These are phyloP conservation scores for Lablab purpureus DNA, from an alignment of 306 rosid species.

Conservation along the genomic window DNA sequence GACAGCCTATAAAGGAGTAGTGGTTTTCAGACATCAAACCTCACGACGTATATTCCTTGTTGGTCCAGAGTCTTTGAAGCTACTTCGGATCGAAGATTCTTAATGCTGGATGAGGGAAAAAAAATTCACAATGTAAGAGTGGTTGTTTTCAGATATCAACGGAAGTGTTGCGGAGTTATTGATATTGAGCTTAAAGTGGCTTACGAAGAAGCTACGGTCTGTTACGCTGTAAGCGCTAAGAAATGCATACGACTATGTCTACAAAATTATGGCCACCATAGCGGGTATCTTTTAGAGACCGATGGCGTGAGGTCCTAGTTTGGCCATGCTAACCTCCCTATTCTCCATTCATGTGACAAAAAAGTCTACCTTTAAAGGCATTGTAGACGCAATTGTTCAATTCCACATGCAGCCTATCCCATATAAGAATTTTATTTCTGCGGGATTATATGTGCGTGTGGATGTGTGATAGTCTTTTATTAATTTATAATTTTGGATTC, in stretches of 20 bases:
- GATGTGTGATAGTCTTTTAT: too few species aligned
- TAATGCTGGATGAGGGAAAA: constrained; percentile 53
- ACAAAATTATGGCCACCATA: constrained; percentile 32
- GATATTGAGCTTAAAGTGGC: constrained; percentile 34
- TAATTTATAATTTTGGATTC: too few species aligned
- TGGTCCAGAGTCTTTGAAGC: constrained; percentile 75
- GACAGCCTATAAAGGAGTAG: constrained; percentile 91
- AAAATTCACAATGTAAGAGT: background rate
- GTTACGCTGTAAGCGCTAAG: constrained; percentile 3
- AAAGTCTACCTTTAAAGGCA: background rate
- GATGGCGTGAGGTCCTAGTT: background rate
- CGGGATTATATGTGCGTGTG: too few species aligned
- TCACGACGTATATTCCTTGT: constrained; percentile 75
- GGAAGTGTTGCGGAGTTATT: constrained; percentile 27
- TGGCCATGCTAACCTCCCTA: background rate
- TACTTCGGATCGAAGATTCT: constrained; percentile 66
- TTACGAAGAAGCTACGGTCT: constrained; percentile 17
- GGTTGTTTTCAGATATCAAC: constrained; percentile 35
- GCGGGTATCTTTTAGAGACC: constrained; percentile 15
- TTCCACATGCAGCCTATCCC: background rate
- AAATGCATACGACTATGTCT: constrained; percentile 33
- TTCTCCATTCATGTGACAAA: constrained; percentile 11
- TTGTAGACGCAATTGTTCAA: background rate
- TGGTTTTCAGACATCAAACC: constrained; percentile 79
- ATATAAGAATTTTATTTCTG: background rate